Percentiles rank a stretch among this genome's conserved stretches.
Conservation (phyloP, 306 rosid genomes). For the Cucurbita moschata region DNA sequence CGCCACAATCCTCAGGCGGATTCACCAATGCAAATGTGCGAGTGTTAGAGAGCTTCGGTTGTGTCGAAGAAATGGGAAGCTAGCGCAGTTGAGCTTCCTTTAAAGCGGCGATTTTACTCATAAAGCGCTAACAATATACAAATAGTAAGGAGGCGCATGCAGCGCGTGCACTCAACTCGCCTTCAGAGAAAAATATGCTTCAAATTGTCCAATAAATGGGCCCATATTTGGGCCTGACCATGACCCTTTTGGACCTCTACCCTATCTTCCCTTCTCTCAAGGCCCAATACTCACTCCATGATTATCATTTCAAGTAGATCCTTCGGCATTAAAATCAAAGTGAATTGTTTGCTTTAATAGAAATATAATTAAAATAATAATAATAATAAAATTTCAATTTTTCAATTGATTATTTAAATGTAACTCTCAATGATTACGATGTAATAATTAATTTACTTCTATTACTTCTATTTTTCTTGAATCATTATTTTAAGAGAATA, state of each 20-base stretch:
- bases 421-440: background rate
- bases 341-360: background rate
- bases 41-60: constrained; percentile 28
- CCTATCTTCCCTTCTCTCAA: background rate
- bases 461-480: background rate
- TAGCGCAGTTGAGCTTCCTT: constrained; percentile 1
- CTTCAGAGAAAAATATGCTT: background rate
- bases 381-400: background rate
- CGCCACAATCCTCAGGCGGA: constrained; percentile 44
- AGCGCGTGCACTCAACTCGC: background rate
- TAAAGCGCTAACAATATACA: background rate
- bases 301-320: background rate
- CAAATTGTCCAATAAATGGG: background rate
- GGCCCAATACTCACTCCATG: background rate
- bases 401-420: background rate
- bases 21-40: constrained; percentile 19
- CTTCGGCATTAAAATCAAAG: too few species aligned
- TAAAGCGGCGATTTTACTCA: background rate
- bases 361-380: too few species aligned
- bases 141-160: background rate
- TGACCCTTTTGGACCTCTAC: background rate
- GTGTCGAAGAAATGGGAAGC: constrained; percentile 31
- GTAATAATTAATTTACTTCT: background rate
- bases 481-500: too few species aligned
- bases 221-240: background rate